These are phyloP conservation scores for Pterulicium gracile DNA, from an alignment of 1,284 basidiomycete genomes.

Conservation along the genomic window DNA sequence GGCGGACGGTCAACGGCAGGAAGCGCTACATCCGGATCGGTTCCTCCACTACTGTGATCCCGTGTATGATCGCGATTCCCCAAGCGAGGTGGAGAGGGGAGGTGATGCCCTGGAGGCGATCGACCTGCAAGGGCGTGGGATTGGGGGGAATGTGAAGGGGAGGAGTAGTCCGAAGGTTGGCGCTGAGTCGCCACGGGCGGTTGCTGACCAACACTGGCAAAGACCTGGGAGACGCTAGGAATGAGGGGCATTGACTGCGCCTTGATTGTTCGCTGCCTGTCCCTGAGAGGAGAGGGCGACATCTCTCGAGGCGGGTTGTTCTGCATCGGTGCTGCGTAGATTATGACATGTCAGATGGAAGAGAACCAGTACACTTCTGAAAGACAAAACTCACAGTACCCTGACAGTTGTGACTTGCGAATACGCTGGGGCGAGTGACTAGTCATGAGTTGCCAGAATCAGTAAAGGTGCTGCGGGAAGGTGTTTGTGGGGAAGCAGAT, in stretches of 20 bases:
- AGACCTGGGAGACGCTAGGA: conserved; percentile 41
- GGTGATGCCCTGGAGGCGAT: not conserved
- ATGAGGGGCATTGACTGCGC: conserved; percentile 52
- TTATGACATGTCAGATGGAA: conserved; percentile 11
- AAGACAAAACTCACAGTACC: conserved; percentile 12
- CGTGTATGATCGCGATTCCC: too few species aligned
- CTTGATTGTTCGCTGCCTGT: conserved; percentile 46
- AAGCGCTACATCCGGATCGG: not conserved
- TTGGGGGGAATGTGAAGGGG: not conserved
- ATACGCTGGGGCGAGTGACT: conserved; percentile 51
- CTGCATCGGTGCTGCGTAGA: conserved; percentile 25
- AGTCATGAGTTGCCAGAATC: conserved; percentile 27
- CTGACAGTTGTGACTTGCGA: conserved; percentile 26
- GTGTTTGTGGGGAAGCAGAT: conserved; percentile 12
- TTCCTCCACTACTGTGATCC: not conserved
- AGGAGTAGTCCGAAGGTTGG: not conserved
- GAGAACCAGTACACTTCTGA: conserved; percentile 7
- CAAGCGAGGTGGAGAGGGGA: not conserved
- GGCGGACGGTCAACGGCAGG: not conserved
- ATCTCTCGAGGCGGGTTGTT: conserved; percentile 47
- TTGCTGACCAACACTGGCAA: conserved; percentile 28
- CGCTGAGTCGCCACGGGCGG: conserved; percentile 15
- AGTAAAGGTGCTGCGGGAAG: conserved; percentile 7
- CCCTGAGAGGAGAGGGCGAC: conserved; percentile 57
- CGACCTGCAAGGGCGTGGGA: not conserved